Evolutionary conservation across 306 rosid genomes (phyloP).

Genomic region (Cicer chorassanicum): DNA sequence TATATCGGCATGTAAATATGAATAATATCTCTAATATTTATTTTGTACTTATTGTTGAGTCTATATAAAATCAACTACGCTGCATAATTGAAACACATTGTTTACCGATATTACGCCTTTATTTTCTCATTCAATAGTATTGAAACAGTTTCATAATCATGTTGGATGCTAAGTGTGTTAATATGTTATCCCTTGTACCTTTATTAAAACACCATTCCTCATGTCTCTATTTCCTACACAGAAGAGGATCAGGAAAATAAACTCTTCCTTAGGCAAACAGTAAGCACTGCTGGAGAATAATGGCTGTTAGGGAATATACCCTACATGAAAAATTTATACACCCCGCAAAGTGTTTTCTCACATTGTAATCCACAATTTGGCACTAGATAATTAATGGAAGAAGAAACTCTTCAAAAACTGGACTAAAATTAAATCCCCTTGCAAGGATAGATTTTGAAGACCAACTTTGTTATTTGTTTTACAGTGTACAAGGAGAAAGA

Average conservation of each 20-base stretch:
- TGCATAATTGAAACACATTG: no score
- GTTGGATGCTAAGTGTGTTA: no score
- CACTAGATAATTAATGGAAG: not conserved
- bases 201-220: not conserved
- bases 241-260: not conserved
- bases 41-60: no score
- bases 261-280: not conserved
- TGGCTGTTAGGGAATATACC: not conserved
- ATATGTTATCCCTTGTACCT: no score
- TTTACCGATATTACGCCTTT: no score
- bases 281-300: not conserved
- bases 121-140: no score
- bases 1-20: no score
- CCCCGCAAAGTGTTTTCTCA: conserved; percentile 17
- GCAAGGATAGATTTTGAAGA: conserved; percentile 13
- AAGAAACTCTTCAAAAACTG: conserved; percentile 32
- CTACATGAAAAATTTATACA: conserved; percentile 33
- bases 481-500: not conserved
- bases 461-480: conserved; percentile 15
- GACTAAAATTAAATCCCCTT: conserved; percentile 41
- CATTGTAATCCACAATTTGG: conserved; percentile 29
- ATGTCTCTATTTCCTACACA: not conserved
- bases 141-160: no score
- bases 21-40: no score
- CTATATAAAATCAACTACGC: no score